Evolutionary conservation across 2,329 filamentous ascomycete species (phyloP).

Genomic region (Trichoderma hamatum): DNA sequence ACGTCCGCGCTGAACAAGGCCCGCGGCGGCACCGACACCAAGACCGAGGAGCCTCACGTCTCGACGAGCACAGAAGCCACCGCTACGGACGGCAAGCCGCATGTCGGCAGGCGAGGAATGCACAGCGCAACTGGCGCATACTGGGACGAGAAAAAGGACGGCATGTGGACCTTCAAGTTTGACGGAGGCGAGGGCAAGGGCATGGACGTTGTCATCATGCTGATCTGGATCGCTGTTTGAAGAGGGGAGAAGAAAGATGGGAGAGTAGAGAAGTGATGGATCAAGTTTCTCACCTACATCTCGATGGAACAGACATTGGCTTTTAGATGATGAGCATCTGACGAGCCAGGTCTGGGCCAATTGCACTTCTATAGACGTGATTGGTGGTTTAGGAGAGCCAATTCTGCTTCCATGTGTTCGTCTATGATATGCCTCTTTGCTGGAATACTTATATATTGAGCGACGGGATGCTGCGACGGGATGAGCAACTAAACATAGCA

Average conservation of each 20-base stretch:
- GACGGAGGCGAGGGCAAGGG: conserved; percentile 69
- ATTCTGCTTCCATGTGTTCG: conserved; percentile 1
- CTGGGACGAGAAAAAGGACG: conserved; percentile 90
- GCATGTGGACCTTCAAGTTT: conserved; percentile 89
- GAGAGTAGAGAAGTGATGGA: neutral
- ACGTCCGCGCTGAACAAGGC: conserved; percentile 66
- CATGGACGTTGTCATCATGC: conserved; percentile 70
- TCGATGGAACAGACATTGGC: neutral
- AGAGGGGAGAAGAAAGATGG: neutral
- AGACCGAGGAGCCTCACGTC: conserved; percentile 55
- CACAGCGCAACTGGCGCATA: conserved; percentile 83
- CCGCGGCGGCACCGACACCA: conserved; percentile 52
- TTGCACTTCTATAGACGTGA: conserved; percentile 8
- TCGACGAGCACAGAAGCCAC: conserved; percentile 58
- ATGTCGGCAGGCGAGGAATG: conserved; percentile 85
- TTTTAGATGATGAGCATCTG: neutral
- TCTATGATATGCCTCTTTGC: conserved; percentile 8
- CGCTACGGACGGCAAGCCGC: conserved; percentile 66
- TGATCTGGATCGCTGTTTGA: conserved; percentile 77
- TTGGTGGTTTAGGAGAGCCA: conserved; percentile 16
- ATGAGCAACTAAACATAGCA: conserved; percentile 15
- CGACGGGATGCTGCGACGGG: neutral
- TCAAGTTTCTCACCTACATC: neutral
- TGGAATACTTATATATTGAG: conserved; percentile 19
- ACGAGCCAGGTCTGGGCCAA: neutral